Percentiles rank a stretch among this genome's conserved stretches.
Conservation (phyloP, 2,329 filamentous ascomycete genomes). For the Penicillium janthinellum region DNA sequence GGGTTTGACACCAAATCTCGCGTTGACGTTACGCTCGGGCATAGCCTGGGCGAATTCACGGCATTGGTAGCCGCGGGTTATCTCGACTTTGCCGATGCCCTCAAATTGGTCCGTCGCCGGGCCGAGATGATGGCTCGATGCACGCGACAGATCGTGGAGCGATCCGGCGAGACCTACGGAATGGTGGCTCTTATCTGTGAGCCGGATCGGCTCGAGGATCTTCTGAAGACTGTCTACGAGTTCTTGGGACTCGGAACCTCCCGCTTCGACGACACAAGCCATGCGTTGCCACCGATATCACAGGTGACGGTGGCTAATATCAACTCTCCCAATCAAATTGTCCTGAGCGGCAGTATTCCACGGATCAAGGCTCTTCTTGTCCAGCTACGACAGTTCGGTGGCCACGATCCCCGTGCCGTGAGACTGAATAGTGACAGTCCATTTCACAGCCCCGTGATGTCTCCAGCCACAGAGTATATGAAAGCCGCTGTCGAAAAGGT, state of each 20-base stretch:
- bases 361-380: constrained; percentile 78
- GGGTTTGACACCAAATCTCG: constrained; percentile 70
- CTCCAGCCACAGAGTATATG: constrained; percentile 77
- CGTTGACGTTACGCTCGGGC: constrained; percentile 82
- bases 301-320: constrained; percentile 91
- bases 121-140: constrained; percentile 83
- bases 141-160: constrained; percentile 64
- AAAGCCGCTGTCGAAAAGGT: constrained; percentile 64
- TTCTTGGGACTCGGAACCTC: constrained; percentile 71
- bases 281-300: constrained; percentile 73
- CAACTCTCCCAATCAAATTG: constrained; percentile 95
- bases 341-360: constrained; percentile 83
- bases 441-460: constrained; percentile 92
- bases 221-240: constrained; percentile 74
- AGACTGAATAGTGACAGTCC: constrained; percentile 83
- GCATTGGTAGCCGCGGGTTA: constrained; percentile 84
- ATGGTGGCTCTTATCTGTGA: constrained; percentile 95
- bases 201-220: constrained; percentile 67
- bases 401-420: constrained; percentile 87
- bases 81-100: constrained; percentile 73
- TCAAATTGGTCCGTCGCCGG: constrained; percentile 73
- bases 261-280: constrained; percentile 66
- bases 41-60: constrained; percentile 91
- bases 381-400: constrained; percentile 84
- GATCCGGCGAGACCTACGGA: constrained; percentile 79